Evolutionary conservation across 2,329 filamentous ascomycete genomes (phyloP).

Genomic region (Tolypocladium amazonense): DNA sequence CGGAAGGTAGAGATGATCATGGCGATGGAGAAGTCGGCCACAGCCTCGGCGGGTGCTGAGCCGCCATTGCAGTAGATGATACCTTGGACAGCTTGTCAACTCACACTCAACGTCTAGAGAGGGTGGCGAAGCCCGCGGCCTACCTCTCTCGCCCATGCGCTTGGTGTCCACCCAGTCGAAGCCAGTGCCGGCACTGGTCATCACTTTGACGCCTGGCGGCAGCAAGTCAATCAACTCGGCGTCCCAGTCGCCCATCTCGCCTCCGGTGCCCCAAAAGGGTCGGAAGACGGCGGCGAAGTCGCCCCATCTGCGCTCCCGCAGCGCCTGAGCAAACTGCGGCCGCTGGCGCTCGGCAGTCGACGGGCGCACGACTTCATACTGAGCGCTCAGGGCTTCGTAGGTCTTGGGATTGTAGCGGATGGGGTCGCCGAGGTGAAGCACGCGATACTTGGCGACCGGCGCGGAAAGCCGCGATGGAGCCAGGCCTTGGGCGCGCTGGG

Average conservation of each 20-base stretch:
- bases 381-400: constrained; percentile 29
- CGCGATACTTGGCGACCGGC: constrained; percentile 32
- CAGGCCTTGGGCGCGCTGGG: constrained; percentile 10
- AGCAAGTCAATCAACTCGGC: constrained; percentile 45
- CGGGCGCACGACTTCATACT: constrained; percentile 42
- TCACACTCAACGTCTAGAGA: too few species aligned
- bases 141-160: constrained; percentile 49
- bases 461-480: constrained; percentile 11
- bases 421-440: constrained; percentile 66
- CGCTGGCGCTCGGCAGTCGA: constrained; percentile 38
- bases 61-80: constrained; percentile 66
- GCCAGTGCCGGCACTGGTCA: constrained; percentile 53
- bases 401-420: constrained; percentile 38
- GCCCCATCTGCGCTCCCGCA: constrained; percentile 42
- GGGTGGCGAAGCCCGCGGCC: neutral
- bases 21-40: constrained; percentile 61
- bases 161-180: constrained; percentile 58
- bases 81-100: constrained; percentile 25
- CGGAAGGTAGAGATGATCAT: constrained; percentile 62
- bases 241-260: constrained; percentile 58
- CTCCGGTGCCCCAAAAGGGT: constrained; percentile 53
- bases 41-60: constrained; percentile 58
- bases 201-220: constrained; percentile 46
- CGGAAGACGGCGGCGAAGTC: constrained; percentile 45
- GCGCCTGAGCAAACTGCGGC: constrained; percentile 34